phyloP scores from a whole-genome alignment of 768 basidiomycete species.

The Phlebiopsis gigantea region DNA sequence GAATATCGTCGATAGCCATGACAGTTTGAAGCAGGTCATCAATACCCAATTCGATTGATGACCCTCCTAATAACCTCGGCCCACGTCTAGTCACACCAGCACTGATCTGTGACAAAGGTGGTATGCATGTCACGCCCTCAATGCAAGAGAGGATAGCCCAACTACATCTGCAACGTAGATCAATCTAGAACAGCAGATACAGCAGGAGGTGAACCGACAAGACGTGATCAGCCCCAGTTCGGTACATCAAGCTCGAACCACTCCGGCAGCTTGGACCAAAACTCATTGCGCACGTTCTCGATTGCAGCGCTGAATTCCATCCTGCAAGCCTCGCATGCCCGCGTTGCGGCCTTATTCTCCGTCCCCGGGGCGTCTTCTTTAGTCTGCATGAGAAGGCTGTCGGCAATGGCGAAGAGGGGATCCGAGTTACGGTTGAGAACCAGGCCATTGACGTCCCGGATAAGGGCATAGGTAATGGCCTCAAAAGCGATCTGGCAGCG shows the following conservation, averaged over 20 bases:
- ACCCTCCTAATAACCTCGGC: too few relatives aligned
- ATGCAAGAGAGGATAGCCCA: not conserved
- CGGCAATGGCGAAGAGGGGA: conserved; percentile 64
- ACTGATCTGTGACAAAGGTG: not conserved
- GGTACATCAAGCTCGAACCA: conserved; percentile 60
- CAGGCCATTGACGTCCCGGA: conserved; percentile 68
- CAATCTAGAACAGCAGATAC: not conserved
- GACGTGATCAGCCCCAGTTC: conserved; percentile 27
- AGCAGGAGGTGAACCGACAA: not conserved
- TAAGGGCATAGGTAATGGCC: conserved; percentile 66
- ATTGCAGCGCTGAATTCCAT: conserved; percentile 58
- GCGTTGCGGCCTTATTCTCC: conserved; percentile 38
- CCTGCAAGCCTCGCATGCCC: conserved; percentile 62
- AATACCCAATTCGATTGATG: too few relatives aligned
- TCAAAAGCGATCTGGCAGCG: conserved; percentile 71
- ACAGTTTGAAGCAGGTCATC: too few relatives aligned
- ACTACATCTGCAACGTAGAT: not conserved
- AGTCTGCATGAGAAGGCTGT: conserved; percentile 62
- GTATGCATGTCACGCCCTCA: not conserved
- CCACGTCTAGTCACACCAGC: not conserved
- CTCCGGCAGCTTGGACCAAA: conserved; percentile 57
- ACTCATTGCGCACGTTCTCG: conserved; percentile 51
- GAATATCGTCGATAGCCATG: not conserved
- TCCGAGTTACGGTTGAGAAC: conserved; percentile 62
- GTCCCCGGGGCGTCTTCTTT: conserved; percentile 39